Evolutionary conservation across 257 asterid genomes (phyloP).

Genomic region (Echium plantagineum): DNA sequence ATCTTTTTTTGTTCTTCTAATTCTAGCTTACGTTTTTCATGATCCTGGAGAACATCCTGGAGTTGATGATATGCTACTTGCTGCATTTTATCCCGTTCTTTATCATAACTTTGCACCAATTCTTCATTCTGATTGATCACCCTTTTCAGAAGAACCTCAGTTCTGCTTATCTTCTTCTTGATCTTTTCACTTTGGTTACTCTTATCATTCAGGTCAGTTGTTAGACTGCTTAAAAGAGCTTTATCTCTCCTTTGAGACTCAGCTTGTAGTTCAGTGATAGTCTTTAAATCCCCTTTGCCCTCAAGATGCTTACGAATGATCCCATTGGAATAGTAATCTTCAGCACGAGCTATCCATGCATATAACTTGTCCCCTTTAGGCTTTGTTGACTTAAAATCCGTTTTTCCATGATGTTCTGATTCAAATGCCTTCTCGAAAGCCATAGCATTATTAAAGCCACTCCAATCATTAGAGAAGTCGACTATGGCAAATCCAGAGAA

Average conservation of each 20-base stretch:
- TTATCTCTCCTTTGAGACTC: slow-evolving; percentile 42
- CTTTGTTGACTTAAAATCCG: too few species aligned
- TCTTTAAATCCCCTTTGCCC: slow-evolving; percentile 67
- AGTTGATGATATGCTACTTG: slow-evolving; percentile 36
- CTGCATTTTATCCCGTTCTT: slow-evolving; percentile 64
- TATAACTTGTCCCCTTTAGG: too few species aligned
- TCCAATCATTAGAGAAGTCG: too few species aligned
- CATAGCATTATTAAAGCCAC: too few species aligned
- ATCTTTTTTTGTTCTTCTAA: slow-evolving; percentile 48
- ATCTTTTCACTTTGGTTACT: slow-evolving; percentile 45
- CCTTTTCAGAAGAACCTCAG: slow-evolving; percentile 31
- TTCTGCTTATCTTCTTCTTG: slow-evolving; percentile 43
- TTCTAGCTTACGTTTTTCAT: slow-evolving; percentile 30
- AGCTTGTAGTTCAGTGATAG: slow-evolving; percentile 46
- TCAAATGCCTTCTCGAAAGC: too few species aligned
- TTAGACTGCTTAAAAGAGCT: too few species aligned
- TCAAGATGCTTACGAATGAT: slow-evolving; percentile 55
- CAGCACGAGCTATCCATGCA: slow-evolving; percentile 84
- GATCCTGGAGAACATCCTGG: slow-evolving; percentile 38
- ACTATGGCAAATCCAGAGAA: too few species aligned
- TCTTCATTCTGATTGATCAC: slow-evolving; percentile 53
- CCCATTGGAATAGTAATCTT: slow-evolving; percentile 36
- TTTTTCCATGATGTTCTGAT: too few species aligned
- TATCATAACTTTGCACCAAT: slow-evolving; percentile 41
- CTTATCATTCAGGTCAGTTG: slow-evolving; percentile 35